phyloP scores from a whole-genome alignment of 441 rosid genomes.

The Aleurites moluccanus region DNA sequence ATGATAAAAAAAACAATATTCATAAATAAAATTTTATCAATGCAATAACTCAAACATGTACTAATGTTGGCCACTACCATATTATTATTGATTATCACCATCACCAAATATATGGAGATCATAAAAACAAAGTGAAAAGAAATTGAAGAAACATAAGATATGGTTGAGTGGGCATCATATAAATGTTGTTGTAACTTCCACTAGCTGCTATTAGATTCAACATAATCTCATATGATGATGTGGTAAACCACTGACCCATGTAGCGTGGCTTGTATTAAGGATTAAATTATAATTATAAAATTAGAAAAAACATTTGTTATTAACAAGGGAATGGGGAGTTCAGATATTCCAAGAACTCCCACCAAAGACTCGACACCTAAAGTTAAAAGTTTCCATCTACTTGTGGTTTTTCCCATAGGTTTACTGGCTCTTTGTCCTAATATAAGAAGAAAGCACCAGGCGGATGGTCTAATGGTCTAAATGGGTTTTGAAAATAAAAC shows the following conservation, averaged over 20 bases:
- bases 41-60: slow-evolving; percentile 2
- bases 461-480: slow-evolving; percentile 27
- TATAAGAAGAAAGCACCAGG: slow-evolving; percentile 32
- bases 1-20: too few species aligned
- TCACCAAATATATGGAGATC: not conserved
- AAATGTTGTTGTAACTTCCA: slow-evolving; percentile 17
- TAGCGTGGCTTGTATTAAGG: slow-evolving; percentile 11
- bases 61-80: slow-evolving; percentile 31
- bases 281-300: not conserved
- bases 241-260: slow-evolving; percentile 30
- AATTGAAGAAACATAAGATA: slow-evolving; percentile 11
- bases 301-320: not conserved
- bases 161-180: slow-evolving; percentile 28
- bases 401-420: slow-evolving; percentile 33
- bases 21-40: not conserved
- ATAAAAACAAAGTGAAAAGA: not conserved
- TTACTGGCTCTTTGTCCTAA: slow-evolving; percentile 38
- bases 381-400: slow-evolving; percentile 30
- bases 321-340: not conserved
- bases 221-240: slow-evolving; percentile 22
- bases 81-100: slow-evolving; percentile 16
- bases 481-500: slow-evolving; percentile 30
- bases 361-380: slow-evolving; percentile 26
- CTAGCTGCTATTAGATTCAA: slow-evolving; percentile 20
- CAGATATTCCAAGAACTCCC: slow-evolving; percentile 26